Percentiles rank a stretch among this genome's conserved stretches.
phyloP scores from a whole-genome alignment of 192 early-diverging fungal species.

The Backusella parvicylindrica region DNA sequence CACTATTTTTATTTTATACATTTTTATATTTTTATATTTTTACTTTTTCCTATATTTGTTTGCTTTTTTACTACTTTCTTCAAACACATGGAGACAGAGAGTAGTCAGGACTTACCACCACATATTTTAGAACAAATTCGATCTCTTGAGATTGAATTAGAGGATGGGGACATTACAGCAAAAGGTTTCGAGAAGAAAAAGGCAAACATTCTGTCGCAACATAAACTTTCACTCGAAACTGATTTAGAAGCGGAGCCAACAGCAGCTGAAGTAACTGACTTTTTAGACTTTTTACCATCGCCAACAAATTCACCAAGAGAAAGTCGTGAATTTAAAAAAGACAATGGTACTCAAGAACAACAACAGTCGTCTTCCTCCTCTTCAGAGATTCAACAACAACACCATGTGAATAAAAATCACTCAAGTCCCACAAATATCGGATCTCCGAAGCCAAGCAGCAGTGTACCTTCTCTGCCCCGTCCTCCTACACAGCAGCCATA shows the following conservation, averaged over 20 bases:
- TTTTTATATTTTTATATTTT: too few relatives aligned
- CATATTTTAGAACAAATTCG: slow-evolving; percentile 26
- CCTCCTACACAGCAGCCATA: neutral
- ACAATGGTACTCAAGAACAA: slow-evolving; percentile 5
- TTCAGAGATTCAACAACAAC: too few relatives aligned
- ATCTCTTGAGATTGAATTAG: slow-evolving; percentile 43
- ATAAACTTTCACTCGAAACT: neutral
- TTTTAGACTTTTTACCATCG: slow-evolving; percentile 35
- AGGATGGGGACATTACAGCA: slow-evolving; percentile 68
- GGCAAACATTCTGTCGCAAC: slow-evolving; percentile 9
- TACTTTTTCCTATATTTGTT: neutral
- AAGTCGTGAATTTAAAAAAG: neutral
- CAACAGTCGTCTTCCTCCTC: neutral
- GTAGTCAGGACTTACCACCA: slow-evolving; percentile 14
- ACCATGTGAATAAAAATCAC: neutral
- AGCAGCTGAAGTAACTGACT: slow-evolving; percentile 36
- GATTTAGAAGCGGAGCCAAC: slow-evolving; percentile 19
- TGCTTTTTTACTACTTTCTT: neutral
- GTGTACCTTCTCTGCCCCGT: neutral
- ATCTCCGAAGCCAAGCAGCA: neutral
- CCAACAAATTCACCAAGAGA: slow-evolving; percentile 27
- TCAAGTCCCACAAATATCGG: neutral
- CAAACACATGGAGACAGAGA: slow-evolving; percentile 8
- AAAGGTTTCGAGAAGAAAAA: slow-evolving; percentile 71
- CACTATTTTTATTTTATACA: too few relatives aligned